Evolutionary conservation across 768 basidiomycete species (phyloP), one percentile per base, ranked within the genome.

Genomic region (Boletus sensibilis): DNA sequence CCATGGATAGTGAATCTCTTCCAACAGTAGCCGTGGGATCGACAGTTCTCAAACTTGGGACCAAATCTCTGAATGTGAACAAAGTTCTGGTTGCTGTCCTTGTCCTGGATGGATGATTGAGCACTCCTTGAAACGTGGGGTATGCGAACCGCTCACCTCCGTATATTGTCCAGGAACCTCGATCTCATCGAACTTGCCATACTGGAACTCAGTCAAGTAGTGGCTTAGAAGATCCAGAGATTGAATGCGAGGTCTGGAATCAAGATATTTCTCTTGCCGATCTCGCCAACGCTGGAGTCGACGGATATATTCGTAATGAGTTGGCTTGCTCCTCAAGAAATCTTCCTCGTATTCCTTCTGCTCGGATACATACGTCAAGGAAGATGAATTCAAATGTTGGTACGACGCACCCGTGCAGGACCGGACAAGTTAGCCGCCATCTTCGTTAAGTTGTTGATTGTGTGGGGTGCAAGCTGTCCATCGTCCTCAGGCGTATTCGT

Each of bases 111-210:
- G 56, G 53, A 50, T 50, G 29, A n/a, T 23, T 67, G 39, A 66
- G 46, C 16, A 38, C 23, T 23, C 23, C 11, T 18, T 20, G 37
- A 0, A 31, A 40, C 10, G 8, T 34, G 20, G 35, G 4, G 3
- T 29, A 41, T 44, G 13, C 29, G 10, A 35, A 66, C 23, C n/a
- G 1, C 76, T 64, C 52, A 91, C 94, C 82, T 98, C 92, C 0
- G 94, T 90, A 69, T 99, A 99, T 72, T 99, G 97, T 8, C 97
- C 97, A n/a, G 95, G 95, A 48, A 99, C 85, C 68, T 99, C 95
- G 38, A 99, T 92, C 60, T 99, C 96, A 60, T 98, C 97, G 48
- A 96, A 94, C 70, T 94, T 97, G 67, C 86, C 87, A 72, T 98
- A 94, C 63, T 98, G 96, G 79, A 98, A 99, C 72, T 98, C 97